Conservation (phyloP, 805 yeast species). For the Monosporozyma aerobia region DNA sequence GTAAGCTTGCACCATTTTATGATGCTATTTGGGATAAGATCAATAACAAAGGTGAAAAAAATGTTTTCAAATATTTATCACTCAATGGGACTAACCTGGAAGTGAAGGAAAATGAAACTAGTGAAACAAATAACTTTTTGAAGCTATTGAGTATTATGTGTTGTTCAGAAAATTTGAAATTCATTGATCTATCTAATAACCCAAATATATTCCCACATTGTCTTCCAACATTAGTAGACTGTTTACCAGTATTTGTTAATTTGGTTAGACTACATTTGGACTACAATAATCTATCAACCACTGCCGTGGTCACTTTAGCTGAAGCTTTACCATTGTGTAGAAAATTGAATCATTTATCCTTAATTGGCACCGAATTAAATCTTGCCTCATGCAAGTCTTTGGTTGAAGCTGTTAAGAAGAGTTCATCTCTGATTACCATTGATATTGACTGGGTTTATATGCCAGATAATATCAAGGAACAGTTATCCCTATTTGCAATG, state of each 20-base stretch:
- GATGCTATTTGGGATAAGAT: slow-evolving; percentile 19
- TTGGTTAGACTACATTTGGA: slow-evolving; percentile 65
- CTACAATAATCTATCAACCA: slow-evolving; percentile 48
- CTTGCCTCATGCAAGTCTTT: slow-evolving; percentile 54
- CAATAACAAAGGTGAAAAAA: slow-evolving; percentile 16
- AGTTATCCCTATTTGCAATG: slow-evolving; percentile 69
- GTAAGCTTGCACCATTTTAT: slow-evolving; percentile 25
- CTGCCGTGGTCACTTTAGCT: slow-evolving; percentile 52
- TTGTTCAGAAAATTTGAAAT: slow-evolving; percentile 49
- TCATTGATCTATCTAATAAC: slow-evolving; percentile 73
- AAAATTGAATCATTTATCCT: slow-evolving; percentile 53
- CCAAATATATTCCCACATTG: slow-evolving; percentile 57
- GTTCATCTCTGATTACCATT: slow-evolving; percentile 52
- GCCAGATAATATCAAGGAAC: slow-evolving; percentile 50
- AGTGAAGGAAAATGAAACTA: slow-evolving; percentile 36
- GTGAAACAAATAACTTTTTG: slow-evolving; percentile 25
- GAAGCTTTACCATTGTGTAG: slow-evolving; percentile 65
- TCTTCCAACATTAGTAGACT: slow-evolving; percentile 42
- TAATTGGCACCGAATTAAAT: slow-evolving; percentile 59
- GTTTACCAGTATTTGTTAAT: slow-evolving; percentile 59
- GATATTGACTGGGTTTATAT: slow-evolving; percentile 55
- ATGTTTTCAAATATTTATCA: slow-evolving; percentile 42
- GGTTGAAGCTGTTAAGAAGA: slow-evolving; percentile 54
- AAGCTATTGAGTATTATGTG: slow-evolving; percentile 40
- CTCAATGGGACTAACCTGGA: slow-evolving; percentile 56